phyloP scores from a whole-genome alignment of 768 basidiomycete species.

The Pisolithus marmoratus region DNA sequence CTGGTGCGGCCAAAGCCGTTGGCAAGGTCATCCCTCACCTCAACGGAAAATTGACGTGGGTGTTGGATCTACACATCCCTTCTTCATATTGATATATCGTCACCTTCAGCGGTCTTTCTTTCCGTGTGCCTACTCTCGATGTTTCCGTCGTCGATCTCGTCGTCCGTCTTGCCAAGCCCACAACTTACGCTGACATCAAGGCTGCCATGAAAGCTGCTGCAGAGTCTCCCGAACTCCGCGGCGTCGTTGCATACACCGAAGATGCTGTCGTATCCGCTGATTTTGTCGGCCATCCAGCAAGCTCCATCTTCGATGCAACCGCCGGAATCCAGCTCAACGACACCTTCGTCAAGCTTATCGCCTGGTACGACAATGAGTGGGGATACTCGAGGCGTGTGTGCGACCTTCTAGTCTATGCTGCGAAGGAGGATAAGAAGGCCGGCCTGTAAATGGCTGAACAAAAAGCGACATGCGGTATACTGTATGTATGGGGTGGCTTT shows the following conservation, averaged over 20 bases:
- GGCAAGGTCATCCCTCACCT: conserved; percentile 95
- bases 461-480: too few species aligned
- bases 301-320: conserved; percentile 89
- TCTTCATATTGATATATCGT: conserved; percentile 2
- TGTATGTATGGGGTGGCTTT: too few species aligned
- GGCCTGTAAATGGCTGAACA: conserved; percentile 8
- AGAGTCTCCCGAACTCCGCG: conserved; percentile 54
- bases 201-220: conserved; percentile 73
- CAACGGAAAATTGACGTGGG: conserved; percentile 96
- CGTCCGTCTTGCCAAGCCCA: conserved; percentile 80
- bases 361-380: conserved; percentile 96
- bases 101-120: conserved; percentile 70
- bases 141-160: conserved; percentile 99
- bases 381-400: conserved; percentile 91
- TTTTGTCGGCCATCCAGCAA: conserved; percentile 73
- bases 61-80: not conserved
- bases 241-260: conserved; percentile 86
- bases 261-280: conserved; percentile 92
- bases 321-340: conserved; percentile 91
- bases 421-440: conserved; percentile 56
- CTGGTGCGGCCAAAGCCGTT: conserved; percentile 98
- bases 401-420: conserved; percentile 80
- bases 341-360: conserved; percentile 93
- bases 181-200: conserved; percentile 92
- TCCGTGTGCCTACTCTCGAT: conserved; percentile 96